These are phyloP conservation scores for Tolypocladium amazonense DNA, from an alignment of 2,329 filamentous ascomycete genomes.

Conservation along the genomic window DNA sequence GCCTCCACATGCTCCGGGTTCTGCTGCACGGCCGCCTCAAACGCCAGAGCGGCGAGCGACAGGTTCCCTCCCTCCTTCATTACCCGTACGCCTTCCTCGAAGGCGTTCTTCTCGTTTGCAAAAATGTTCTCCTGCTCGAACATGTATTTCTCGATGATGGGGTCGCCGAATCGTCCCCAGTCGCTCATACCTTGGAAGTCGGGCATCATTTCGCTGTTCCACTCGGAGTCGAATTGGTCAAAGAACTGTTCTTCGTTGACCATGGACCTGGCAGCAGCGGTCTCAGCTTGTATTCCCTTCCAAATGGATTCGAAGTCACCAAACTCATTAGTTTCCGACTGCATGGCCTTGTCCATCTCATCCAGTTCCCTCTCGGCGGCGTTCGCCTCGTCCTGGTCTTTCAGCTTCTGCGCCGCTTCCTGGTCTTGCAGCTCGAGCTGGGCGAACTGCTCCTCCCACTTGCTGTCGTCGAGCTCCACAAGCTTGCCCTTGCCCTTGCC, in stretches of 20 bases:
- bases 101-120: slow-evolving; percentile 69
- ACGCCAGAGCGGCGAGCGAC: slow-evolving; percentile 84
- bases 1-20: slow-evolving; percentile 80
- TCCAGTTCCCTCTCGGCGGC: slow-evolving; percentile 81
- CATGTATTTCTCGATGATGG: slow-evolving; percentile 77
- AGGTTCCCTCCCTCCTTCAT: slow-evolving; percentile 91
- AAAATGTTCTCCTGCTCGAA: slow-evolving; percentile 95
- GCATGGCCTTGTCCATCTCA: slow-evolving; percentile 61
- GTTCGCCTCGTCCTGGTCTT: slow-evolving; percentile 47
- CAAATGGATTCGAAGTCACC: slow-evolving; percentile 87
- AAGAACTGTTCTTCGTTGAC: slow-evolving; percentile 53
- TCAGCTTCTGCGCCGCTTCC: slow-evolving; percentile 26
- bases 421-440: slow-evolving; percentile 65
- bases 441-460: slow-evolving; percentile 96
- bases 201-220: slow-evolving; percentile 51
- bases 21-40: slow-evolving; percentile 90
- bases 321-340: slow-evolving; percentile 64
- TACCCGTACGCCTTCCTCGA: slow-evolving; percentile 86
- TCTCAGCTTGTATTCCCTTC: slow-evolving; percentile 72
- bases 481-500: slow-evolving; percentile 81
- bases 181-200: slow-evolving; percentile 55
- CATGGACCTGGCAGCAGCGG: slow-evolving; percentile 58
- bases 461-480: slow-evolving; percentile 83
- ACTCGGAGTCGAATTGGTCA: slow-evolving; percentile 63
- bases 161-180: slow-evolving; percentile 59